phyloP scores from a whole-genome alignment of 768 basidiomycete species.

The Pleurotus platypus region DNA sequence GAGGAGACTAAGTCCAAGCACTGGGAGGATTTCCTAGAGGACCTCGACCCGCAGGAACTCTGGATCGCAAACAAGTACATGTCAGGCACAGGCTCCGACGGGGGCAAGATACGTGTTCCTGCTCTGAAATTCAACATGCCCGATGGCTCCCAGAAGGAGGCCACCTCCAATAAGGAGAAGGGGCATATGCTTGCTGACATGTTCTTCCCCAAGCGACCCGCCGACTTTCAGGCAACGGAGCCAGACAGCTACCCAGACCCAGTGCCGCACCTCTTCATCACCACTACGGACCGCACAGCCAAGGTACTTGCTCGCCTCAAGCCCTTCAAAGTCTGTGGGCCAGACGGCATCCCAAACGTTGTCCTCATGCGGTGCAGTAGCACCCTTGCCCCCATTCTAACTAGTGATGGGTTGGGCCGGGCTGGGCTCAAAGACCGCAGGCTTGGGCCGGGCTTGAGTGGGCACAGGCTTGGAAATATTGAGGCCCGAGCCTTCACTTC shows the following conservation, averaged over 20 bases:
- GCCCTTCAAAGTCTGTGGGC: constrained; percentile 18
- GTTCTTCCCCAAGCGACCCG: constrained; percentile 18
- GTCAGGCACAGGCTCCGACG: not conserved
- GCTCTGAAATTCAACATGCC: constrained; percentile 2
- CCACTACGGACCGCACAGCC: constrained; percentile 6
- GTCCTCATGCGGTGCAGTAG: constrained; percentile 13
- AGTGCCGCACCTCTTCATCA: constrained; percentile 11
- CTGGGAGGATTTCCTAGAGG: constrained; percentile 18
- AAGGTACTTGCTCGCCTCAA: constrained; percentile 9
- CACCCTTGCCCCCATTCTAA: constrained; percentile 8
- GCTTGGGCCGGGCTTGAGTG: too few relatives aligned
- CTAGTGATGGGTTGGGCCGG: too few relatives aligned
- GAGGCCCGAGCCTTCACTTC: too few relatives aligned
- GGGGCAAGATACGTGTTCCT: constrained; percentile 11
- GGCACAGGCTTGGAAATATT: too few relatives aligned
- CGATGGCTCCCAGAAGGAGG: not conserved
- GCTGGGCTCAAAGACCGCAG: too few relatives aligned
- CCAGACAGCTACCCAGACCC: constrained; percentile 6
- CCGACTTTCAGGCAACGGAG: constrained; percentile 8
- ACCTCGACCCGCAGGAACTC: not conserved
- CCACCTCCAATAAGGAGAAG: constrained; percentile 12
- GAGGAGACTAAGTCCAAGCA: constrained; percentile 11
- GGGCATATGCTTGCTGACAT: not conserved
- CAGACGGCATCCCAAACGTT: constrained; percentile 23
- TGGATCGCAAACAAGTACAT: constrained; percentile 17